These are phyloP conservation scores for Xerocomellus chrysenteron DNA, from an alignment of 768 basidiomycete genomes.

Conservation along the genomic window DNA sequence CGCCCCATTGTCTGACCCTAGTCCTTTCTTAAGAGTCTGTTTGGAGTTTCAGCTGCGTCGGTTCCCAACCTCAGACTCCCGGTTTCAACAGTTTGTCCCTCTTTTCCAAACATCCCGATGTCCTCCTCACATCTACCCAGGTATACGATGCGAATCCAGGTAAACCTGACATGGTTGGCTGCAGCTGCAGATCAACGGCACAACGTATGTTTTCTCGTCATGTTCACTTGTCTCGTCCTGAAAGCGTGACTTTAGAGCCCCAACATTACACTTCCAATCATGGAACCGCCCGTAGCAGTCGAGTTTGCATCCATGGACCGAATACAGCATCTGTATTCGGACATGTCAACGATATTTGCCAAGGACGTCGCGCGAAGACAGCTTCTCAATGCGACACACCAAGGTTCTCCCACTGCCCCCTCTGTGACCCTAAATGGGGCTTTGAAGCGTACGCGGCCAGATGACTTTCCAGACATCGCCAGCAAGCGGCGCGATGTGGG, in stretches of 20 bases:
- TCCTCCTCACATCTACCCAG: slow-evolving; percentile 36
- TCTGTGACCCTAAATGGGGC: slow-evolving; percentile 20
- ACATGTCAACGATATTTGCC: slow-evolving; percentile 60
- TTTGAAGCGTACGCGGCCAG: slow-evolving; percentile 65
- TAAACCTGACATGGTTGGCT: slow-evolving; percentile 71
- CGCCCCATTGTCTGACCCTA: slow-evolving; percentile 3
- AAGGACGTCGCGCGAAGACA: slow-evolving; percentile 57
- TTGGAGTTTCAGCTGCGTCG: slow-evolving; percentile 59
- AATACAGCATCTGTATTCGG: slow-evolving; percentile 61
- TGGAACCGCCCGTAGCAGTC: slow-evolving; percentile 53
- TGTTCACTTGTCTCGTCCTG: slow-evolving; percentile 3
- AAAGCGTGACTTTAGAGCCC: slow-evolving; percentile 24
- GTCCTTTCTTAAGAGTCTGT: slow-evolving; percentile 45
- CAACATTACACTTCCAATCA: slow-evolving; percentile 48
- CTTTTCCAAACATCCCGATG: neutral
- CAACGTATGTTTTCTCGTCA: slow-evolving; percentile 37
- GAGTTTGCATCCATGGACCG: slow-evolving; percentile 57
- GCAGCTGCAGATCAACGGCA: slow-evolving; percentile 61
- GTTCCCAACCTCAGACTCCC: slow-evolving; percentile 44
- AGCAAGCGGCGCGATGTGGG: slow-evolving; percentile 73
- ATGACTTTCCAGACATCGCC: slow-evolving; percentile 45
- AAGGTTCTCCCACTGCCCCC: slow-evolving; percentile 17
- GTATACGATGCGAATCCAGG: slow-evolving; percentile 60
- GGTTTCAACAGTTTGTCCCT: slow-evolving; percentile 56
- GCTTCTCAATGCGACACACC: slow-evolving; percentile 28